Evolutionary conservation across 768 basidiomycete genomes (phyloP).

Genomic region (Mycena chlorophos): DNA sequence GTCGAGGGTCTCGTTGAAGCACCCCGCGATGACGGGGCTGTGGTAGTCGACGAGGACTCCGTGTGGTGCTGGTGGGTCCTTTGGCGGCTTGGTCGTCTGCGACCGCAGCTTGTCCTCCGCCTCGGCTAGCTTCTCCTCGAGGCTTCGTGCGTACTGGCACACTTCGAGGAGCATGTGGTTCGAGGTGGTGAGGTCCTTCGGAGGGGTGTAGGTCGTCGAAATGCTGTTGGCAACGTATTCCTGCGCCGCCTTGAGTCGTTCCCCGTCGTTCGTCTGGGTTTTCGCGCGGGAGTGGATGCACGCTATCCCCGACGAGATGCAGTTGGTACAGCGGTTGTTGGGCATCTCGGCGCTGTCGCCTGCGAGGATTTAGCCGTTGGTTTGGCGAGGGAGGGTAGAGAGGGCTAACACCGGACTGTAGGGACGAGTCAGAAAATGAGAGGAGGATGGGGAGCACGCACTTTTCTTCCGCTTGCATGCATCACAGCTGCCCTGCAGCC

Average conservation of each 20-base stretch:
- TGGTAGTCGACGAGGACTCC: constrained; percentile 6
- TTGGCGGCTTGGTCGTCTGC: neutral
- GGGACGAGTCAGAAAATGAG: neutral
- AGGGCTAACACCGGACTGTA: neutral
- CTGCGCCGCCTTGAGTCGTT: constrained; percentile 9
- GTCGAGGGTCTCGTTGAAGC: neutral
- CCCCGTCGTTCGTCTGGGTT: constrained; percentile 32
- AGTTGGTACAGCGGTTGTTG: constrained; percentile 57
- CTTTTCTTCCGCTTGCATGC: constrained; percentile 12
- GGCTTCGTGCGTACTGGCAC: constrained; percentile 16
- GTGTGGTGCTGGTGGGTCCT: neutral
- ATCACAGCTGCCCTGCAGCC: constrained; percentile 13
- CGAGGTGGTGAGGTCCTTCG: constrained; percentile 3
- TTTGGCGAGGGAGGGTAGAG: neutral
- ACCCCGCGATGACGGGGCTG: neutral
- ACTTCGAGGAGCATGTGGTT: constrained; percentile 8
- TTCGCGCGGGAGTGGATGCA: constrained; percentile 61
- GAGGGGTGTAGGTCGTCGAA: constrained; percentile 8
- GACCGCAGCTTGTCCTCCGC: neutral
- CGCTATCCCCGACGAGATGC: constrained; percentile 43
- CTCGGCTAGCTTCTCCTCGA: constrained; percentile 12
- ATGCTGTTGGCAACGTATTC: constrained; percentile 13
- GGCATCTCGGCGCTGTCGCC: constrained; percentile 64
- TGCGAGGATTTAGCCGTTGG: neutral
- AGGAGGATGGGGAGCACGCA: neutral